A percentile compares a stretch with the other conserved stretches of the same genome.
phyloP scores from a whole-genome alignment of 495 filamentous ascomycete species.

The Penicillium verhagenii region DNA sequence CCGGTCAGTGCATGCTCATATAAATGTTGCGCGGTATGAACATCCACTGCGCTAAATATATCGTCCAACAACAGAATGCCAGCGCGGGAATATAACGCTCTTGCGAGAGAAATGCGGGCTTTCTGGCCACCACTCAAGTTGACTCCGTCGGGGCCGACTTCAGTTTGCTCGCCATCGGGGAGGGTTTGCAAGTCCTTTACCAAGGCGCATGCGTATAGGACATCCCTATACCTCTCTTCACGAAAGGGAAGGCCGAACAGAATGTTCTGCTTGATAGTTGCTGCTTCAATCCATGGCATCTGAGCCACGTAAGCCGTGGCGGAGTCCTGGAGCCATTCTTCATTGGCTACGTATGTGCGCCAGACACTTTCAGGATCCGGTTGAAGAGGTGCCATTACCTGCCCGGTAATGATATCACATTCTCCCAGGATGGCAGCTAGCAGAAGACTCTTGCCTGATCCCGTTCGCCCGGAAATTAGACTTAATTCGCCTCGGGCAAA shows the following conservation, averaged over 20 bases:
- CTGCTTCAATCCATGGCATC: not conserved
- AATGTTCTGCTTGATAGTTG: not conserved
- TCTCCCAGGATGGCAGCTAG: conserved; percentile 58
- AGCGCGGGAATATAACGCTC: not conserved
- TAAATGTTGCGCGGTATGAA: not conserved
- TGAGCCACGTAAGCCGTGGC: not conserved
- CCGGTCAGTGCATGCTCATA: not conserved
- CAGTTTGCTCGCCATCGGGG: not conserved
- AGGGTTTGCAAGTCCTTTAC: not conserved
- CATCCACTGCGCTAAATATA: not conserved
- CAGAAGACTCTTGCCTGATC: conserved; percentile 66
- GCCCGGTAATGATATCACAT: too few species aligned
- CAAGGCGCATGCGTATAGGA: not conserved
- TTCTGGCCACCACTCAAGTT: not conserved
- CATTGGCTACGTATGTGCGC: too few species aligned
- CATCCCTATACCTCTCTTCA: not conserved
- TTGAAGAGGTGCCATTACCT: too few species aligned
- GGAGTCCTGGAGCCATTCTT: not conserved
- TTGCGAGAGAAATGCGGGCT: not conserved
- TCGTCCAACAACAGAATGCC: not conserved
- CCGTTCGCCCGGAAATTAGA: conserved; percentile 65
- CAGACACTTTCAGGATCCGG: too few species aligned
- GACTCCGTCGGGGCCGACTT: not conserved
- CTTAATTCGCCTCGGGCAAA: conserved; percentile 61
- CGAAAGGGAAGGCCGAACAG: not conserved